phyloP scores from a whole-genome alignment of 345 rosid species.

The Cardamine occulta region DNA sequence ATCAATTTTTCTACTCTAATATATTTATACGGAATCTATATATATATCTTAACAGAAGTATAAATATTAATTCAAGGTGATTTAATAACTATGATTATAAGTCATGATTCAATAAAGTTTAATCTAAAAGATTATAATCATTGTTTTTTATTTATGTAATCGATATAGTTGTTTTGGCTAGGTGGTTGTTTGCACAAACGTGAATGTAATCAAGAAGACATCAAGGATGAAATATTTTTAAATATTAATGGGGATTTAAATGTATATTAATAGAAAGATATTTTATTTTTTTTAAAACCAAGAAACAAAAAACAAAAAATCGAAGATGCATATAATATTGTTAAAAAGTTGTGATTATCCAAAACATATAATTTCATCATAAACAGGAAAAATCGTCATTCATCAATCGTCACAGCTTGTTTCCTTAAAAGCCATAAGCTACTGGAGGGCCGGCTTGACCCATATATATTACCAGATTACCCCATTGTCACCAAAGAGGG shows the following conservation, averaged over 20 bases:
- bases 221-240: too few relatives aligned
- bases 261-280: too few relatives aligned
- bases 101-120: neutral
- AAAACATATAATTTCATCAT: slow-evolving; percentile 6
- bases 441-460: slow-evolving; percentile 43
- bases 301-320: neutral
- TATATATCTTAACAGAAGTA: neutral
- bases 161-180: neutral
- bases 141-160: neutral
- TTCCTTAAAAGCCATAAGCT: slow-evolving; percentile 42
- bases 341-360: slow-evolving; percentile 16
- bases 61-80: neutral
- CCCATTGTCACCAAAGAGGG: slow-evolving; percentile 23
- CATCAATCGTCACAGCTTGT: slow-evolving; percentile 38
- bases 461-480: slow-evolving; percentile 20
- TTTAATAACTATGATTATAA: slow-evolving; percentile 6
- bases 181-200: slow-evolving; percentile 1
- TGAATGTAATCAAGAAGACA: too few relatives aligned
- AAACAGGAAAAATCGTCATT: slow-evolving; percentile 27
- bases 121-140: slow-evolving; percentile 16
- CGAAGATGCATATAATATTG: neutral
- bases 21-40: too few relatives aligned
- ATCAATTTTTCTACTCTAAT: too few relatives aligned
- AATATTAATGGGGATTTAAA: too few relatives aligned
- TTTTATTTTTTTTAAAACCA: neutral